Percentiles rank a stretch among this genome's conserved stretches.
Evolutionary conservation across 495 filamentous ascomycete species (phyloP).

Genomic region (Aspergillus panamensis): DNA sequence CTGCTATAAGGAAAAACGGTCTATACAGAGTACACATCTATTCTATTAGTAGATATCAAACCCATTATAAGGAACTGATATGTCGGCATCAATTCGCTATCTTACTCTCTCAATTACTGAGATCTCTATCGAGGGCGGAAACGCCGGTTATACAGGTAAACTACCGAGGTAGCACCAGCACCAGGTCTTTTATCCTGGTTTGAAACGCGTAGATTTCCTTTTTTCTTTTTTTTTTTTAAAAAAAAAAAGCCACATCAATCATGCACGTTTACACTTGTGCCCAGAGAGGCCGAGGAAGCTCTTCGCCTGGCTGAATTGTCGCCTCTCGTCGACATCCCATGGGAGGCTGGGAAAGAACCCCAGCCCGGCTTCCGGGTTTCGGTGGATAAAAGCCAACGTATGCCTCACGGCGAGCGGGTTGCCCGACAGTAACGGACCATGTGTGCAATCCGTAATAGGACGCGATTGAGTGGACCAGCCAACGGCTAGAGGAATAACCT

Average conservation of each 20-base stretch:
- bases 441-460: constrained; percentile 88
- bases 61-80: background rate
- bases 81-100: background rate
- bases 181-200: background rate
- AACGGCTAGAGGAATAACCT: constrained; percentile 56
- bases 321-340: constrained; percentile 25
- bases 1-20: background rate
- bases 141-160: background rate
- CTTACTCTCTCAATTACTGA: background rate
- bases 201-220: background rate
- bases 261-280: constrained; percentile 47
- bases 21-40: background rate
- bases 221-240: background rate
- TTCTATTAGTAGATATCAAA: background rate
- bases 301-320: constrained; percentile 39
- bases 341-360: constrained; percentile 27
- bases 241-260: too few relatives aligned
- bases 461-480: constrained; percentile 90
- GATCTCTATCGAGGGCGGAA: background rate
- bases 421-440: constrained; percentile 73
- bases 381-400: constrained; percentile 73
- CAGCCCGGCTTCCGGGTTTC: constrained; percentile 25
- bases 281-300: constrained; percentile 60
- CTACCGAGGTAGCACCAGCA: constrained; percentile 1
- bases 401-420: constrained; percentile 74